Conservation (phyloP, 768 basidiomycete genomes). For the Kwoniella europaea region DNA sequence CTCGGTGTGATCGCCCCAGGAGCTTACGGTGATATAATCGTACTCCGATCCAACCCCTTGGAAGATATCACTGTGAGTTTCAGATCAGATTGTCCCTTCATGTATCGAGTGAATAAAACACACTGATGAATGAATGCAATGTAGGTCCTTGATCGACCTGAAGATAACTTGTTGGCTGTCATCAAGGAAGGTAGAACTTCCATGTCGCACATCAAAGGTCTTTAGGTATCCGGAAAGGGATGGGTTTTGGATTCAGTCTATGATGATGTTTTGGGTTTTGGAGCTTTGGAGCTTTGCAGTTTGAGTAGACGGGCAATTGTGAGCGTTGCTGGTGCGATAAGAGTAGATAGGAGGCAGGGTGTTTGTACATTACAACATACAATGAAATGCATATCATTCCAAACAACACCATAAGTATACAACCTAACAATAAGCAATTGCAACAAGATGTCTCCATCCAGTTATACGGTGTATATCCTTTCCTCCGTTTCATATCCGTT, state of each 20-base stretch:
- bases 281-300: not conserved
- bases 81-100: no score
- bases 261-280: not conserved
- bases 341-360: not conserved
- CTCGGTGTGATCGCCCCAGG: conserved; percentile 59
- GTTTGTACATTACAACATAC: not conserved
- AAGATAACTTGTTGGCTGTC: conserved; percentile 57
- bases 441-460: not conserved
- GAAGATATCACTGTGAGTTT: conserved; percentile 57
- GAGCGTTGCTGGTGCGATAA: not conserved
- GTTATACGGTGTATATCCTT: no score
- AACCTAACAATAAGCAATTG: not conserved
- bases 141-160: conserved; percentile 60
- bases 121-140: not conserved
- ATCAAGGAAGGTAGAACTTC: conserved; percentile 35
- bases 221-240: not conserved
- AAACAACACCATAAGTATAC: not conserved
- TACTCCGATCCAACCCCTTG: conserved; percentile 61
- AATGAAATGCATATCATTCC: not conserved
- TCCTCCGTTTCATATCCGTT: no score
- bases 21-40: conserved; percentile 60
- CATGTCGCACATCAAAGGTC: not conserved
- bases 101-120: no score
- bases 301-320: not conserved
- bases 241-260: not conserved